Percentiles rank a stretch among this genome's conserved stretches.
These are phyloP conservation scores for Brassica balearica DNA, from an alignment of 441 rosid species.

Conservation along the genomic window DNA sequence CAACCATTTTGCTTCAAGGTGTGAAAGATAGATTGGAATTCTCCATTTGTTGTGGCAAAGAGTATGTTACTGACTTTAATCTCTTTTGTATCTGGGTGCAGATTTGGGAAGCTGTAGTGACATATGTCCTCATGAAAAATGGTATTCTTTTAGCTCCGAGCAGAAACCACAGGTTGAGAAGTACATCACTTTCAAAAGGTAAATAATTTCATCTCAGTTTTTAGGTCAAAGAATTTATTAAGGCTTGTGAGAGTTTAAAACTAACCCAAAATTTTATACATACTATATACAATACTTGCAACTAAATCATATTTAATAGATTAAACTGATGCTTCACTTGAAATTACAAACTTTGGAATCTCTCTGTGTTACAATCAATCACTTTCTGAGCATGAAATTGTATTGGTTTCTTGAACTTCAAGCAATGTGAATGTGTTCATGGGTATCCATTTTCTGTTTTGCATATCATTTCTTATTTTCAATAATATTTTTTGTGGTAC, in stretches of 20 bases:
- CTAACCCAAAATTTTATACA: neutral
- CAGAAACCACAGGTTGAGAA: slow-evolving; percentile 62
- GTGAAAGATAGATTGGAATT: slow-evolving; percentile 20
- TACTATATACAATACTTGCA: neutral
- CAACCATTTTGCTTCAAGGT: slow-evolving; percentile 80
- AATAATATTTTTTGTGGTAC: neutral
- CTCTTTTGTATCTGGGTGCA: slow-evolving; percentile 38
- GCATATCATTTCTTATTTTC: neutral
- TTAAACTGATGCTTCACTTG: neutral
- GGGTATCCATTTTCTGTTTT: neutral
- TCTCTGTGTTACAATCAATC: neutral
- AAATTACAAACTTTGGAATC: neutral
- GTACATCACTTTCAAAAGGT: slow-evolving; percentile 63
- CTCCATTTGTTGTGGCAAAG: neutral
- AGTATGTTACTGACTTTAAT: slow-evolving; percentile 4
- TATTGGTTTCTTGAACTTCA: neutral
- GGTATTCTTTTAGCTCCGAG: slow-evolving; percentile 64
- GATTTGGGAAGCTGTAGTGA: slow-evolving; percentile 55
- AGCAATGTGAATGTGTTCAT: neutral
- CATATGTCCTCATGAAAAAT: slow-evolving; percentile 56
- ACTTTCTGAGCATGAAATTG: neutral
- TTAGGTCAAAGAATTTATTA: neutral
- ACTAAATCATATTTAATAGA: neutral
- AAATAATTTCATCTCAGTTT: slow-evolving; percentile 11
- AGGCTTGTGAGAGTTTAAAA: neutral